These are phyloP conservation scores for Graphilbum sp. DNA, from an alignment of 2,329 filamentous ascomycete genomes.

Conservation along the genomic window DNA sequence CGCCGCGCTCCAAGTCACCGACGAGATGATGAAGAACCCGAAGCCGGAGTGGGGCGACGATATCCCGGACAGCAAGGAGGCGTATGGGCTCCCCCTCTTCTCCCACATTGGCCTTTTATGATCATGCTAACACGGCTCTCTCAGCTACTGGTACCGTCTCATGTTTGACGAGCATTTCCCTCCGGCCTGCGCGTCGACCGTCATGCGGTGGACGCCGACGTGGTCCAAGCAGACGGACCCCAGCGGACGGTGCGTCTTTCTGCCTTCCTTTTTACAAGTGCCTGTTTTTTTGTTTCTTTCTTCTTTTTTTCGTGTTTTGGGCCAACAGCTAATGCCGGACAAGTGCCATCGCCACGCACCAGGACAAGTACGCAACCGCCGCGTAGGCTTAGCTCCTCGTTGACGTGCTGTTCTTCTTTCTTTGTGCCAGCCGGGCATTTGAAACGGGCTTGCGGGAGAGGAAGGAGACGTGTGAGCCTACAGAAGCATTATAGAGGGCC, in stretches of 20 bases:
- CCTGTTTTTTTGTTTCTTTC: too few species aligned
- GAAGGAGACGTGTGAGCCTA: too few species aligned
- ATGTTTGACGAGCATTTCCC: slow-evolving; percentile 99
- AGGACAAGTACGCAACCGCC: slow-evolving; percentile 50
- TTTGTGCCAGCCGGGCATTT: background rate
- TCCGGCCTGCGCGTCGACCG: slow-evolving; percentile 73
- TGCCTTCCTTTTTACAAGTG: background rate
- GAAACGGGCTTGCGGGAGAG: background rate
- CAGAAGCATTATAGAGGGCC: too few species aligned
- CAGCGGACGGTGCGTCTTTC: slow-evolving; percentile 56
- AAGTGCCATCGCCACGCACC: slow-evolving; percentile 62
- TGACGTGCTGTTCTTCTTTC: background rate
- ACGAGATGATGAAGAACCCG: slow-evolving; percentile 97
- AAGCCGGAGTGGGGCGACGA: slow-evolving; percentile 92
- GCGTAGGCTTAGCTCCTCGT: slow-evolving; percentile 1
- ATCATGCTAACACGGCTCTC: background rate
- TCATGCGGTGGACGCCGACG: slow-evolving; percentile 91
- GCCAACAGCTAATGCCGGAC: background rate
- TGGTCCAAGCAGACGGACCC: slow-evolving; percentile 96
- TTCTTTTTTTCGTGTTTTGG: too few species aligned
- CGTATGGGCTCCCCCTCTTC: too few species aligned
- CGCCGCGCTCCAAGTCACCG: slow-evolving; percentile 74
- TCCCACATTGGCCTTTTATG: slow-evolving; percentile 11
- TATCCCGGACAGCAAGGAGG: slow-evolving; percentile 92
- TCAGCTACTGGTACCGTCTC: slow-evolving; percentile 82